Percentiles rank a stretch among this genome's conserved stretches.
Conservation (phyloP, 78 protist species). For the Cavenderia fasciculata region DNA sequence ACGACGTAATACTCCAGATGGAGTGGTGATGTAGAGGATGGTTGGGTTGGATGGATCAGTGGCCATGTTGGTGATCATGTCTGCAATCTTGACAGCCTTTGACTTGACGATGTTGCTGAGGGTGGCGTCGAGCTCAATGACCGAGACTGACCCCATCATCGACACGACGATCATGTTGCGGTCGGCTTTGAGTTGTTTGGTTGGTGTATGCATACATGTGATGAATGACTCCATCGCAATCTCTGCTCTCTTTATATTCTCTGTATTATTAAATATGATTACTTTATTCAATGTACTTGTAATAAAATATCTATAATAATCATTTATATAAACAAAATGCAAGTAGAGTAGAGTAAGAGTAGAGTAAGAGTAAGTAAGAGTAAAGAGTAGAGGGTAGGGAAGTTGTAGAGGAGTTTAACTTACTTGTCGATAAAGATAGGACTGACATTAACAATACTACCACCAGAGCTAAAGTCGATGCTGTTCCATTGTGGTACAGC, state of each 20-base stretch:
- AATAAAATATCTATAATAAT: not conserved
- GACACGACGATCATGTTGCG: not conserved
- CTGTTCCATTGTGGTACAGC: not conserved
- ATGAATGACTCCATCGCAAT: not conserved
- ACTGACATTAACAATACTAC: not conserved
- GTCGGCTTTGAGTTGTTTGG: not conserved
- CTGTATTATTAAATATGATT: not conserved
- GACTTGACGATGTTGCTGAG: not conserved
- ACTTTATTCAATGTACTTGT: not conserved
- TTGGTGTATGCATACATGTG: not conserved
- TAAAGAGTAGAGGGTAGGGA: no score
- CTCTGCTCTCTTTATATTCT: not conserved
- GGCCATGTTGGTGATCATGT: not conserved
- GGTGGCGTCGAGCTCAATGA: not conserved
- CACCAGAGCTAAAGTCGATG: not conserved
- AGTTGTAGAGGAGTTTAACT: not conserved
- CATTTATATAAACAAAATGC: not conserved
- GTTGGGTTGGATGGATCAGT: not conserved
- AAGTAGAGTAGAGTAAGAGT: not conserved
- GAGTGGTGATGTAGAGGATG: conserved; percentile 2
- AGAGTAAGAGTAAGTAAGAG: not conserved
- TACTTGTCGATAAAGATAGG: not conserved
- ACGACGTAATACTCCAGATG: not conserved
- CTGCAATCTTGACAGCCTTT: not conserved
- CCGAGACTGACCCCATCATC: not conserved